A percentile compares a stretch with the other conserved stretches of the same genome.
phyloP scores from a whole-genome alignment of 441 rosid species.

The Adansonia gregorii region DNA sequence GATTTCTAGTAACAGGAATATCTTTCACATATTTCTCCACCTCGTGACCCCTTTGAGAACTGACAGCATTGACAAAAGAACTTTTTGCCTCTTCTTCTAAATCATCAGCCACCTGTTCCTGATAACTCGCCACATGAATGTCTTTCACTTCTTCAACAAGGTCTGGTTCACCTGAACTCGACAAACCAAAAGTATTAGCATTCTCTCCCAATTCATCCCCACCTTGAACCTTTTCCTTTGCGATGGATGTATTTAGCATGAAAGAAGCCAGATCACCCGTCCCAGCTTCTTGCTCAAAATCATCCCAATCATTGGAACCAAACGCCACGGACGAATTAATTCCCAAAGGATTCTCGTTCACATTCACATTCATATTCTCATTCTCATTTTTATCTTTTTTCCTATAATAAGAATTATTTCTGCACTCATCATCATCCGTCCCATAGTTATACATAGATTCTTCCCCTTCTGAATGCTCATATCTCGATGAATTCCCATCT shows the following conservation, averaged over 20 bases:
- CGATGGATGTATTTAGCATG: constrained; percentile 32
- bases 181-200: constrained; percentile 33
- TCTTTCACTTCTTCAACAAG: constrained; percentile 45
- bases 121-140: constrained; percentile 40
- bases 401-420: constrained; percentile 36
- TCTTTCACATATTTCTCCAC: constrained; percentile 32
- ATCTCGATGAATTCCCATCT: constrained; percentile 45
- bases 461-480: constrained; percentile 65
- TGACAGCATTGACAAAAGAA: constrained; percentile 22
- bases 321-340: constrained; percentile 77
- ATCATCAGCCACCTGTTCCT: constrained; percentile 38
- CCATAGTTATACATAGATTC: constrained; percentile 60
- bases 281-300: constrained; percentile 70
- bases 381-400: constrained; percentile 27
- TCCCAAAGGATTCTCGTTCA: constrained; percentile 61
- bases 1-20: constrained; percentile 29
- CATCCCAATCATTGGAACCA: constrained; percentile 91
- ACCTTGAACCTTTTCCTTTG: constrained; percentile 35
- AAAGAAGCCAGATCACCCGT: constrained; percentile 43
- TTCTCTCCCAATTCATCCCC: constrained; percentile 35
- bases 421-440: constrained; percentile 57
- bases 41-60: constrained; percentile 26
- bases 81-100: constrained; percentile 27
- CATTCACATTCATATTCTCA: constrained; percentile 35
- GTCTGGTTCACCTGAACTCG: constrained; percentile 35